These are phyloP conservation scores for Ganoderma leucocontextum DNA, from an alignment of 1,284 basidiomycete species.

Conservation along the genomic window DNA sequence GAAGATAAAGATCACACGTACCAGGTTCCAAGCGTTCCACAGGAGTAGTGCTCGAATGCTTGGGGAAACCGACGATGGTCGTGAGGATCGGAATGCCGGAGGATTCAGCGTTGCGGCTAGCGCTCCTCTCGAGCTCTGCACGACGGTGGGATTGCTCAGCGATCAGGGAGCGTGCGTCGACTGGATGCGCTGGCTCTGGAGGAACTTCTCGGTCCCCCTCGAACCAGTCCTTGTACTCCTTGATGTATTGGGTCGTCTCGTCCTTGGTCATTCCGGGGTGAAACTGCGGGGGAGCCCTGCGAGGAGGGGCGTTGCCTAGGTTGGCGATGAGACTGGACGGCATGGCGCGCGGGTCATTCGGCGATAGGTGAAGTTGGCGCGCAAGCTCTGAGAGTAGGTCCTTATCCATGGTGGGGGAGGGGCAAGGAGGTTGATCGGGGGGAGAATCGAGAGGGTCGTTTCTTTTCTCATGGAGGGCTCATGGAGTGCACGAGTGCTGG, in stretches of 20 bases:
- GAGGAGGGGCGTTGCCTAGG: background rate
- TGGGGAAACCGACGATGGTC: conserved; percentile 29
- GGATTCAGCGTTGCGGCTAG: background rate
- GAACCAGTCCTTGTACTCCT: conserved; percentile 24
- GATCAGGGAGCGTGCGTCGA: conserved; percentile 20
- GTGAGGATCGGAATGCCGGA: conserved; percentile 19
- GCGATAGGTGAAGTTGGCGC: conserved; percentile 6
- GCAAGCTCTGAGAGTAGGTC: conserved; percentile 15
- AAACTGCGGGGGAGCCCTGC: conserved; percentile 17
- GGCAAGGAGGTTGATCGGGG: background rate
- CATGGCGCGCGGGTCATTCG: background rate
- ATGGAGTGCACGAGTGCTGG: conserved; percentile 14
- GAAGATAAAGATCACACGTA: conserved; percentile 2
- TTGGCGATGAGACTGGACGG: background rate
- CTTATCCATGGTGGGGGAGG: conserved; percentile 16
- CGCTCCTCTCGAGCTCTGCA: conserved; percentile 14
- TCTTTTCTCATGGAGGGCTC: conserved; percentile 10
- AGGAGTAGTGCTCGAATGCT: conserved; percentile 26
- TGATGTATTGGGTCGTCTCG: conserved; percentile 14
- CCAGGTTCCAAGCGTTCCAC: conserved; percentile 17
- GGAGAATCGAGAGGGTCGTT: background rate
- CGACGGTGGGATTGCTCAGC: conserved; percentile 20
- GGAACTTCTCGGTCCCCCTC: conserved; percentile 28
- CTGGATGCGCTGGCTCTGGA: conserved; percentile 13
- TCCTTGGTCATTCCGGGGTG: conserved; percentile 16